Evolutionary conservation across 176 grass and related monocot species (phyloP).

Genomic region (Carex pumila): DNA sequence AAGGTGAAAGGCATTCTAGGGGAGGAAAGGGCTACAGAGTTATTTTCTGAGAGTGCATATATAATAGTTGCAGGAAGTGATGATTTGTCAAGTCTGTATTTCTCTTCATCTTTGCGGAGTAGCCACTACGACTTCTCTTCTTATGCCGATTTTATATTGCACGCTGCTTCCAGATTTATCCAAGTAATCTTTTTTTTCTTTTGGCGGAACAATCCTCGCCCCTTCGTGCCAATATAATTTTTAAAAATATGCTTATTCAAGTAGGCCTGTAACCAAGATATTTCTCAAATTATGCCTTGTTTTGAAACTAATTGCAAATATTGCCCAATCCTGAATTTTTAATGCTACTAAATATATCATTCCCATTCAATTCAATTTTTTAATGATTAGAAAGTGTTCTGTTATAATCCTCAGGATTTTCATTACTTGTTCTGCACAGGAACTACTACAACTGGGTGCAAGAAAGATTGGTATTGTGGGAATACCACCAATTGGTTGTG

Average conservation of each 20-base stretch:
- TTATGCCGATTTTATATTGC: conserved; percentile 38
- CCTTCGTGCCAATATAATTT: no score
- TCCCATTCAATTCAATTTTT: background rate
- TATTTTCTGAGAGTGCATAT: conserved; percentile 18
- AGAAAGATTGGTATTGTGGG: conserved; percentile 47
- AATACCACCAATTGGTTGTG: conserved; percentile 70
- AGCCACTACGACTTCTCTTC: conserved; percentile 35
- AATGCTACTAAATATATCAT: background rate
- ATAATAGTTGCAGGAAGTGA: conserved; percentile 38
- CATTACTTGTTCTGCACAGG: background rate
- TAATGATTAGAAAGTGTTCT: background rate
- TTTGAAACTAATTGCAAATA: no score
- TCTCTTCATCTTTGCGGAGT: conserved; percentile 27
- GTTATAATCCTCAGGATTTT: background rate
- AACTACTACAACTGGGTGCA: conserved; percentile 42
- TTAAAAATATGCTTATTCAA: no score
- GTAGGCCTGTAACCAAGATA: no score
- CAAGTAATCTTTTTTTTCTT: background rate
- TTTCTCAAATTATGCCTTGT: no score
- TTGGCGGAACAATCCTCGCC: no score
- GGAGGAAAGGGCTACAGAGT: background rate
- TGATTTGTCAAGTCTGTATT: conserved; percentile 67
- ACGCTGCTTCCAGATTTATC: conserved; percentile 28
- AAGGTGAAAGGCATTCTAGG: conserved; percentile 23
- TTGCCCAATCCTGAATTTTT: no score